Percentiles rank a stretch among this genome's conserved stretches.
Evolutionary conservation across 305 asterid species (phyloP).

Genomic region (Fraxinus dipetala): DNA sequence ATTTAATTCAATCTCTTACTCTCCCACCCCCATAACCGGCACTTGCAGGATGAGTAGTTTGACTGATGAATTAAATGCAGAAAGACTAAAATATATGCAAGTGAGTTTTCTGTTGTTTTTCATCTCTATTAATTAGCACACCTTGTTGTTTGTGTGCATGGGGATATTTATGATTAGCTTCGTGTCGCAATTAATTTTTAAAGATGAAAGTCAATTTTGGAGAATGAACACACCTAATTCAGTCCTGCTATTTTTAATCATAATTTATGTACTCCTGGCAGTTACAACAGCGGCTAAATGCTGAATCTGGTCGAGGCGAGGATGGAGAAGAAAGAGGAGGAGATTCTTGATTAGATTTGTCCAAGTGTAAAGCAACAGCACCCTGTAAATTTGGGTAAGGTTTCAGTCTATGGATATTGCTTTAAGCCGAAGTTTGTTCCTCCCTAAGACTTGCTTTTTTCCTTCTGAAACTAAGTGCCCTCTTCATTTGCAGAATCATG

Average conservation of each 20-base stretch:
- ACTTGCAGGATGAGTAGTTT: conserved; percentile 78
- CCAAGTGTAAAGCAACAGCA: conserved; percentile 30
- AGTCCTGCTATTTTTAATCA: background rate
- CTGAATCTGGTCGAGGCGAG: conserved; percentile 50
- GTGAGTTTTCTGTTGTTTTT: conserved; percentile 44
- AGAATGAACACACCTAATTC: background rate
- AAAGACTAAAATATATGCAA: conserved; percentile 71
- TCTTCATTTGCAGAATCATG: conserved; percentile 20
- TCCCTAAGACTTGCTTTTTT: background rate
- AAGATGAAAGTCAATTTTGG: background rate
- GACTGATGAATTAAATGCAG: conserved; percentile 87
- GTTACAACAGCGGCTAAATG: conserved; percentile 75
- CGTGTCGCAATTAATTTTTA: conserved; percentile 1
- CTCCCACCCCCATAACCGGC: conserved; percentile 4
- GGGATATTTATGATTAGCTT: background rate
- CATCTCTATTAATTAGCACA: background rate
- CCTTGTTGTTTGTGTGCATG: background rate
- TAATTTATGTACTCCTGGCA: conserved; percentile 39
- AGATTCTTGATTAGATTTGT: conserved; percentile 51
- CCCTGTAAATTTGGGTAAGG: conserved; percentile 55
- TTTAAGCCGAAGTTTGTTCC: background rate
- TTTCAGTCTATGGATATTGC: background rate
- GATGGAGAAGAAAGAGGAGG: conserved; percentile 60
- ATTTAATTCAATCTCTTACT: conserved; percentile 21
- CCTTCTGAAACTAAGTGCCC: background rate